phyloP scores from a whole-genome alignment of 2,329 filamentous ascomycete species.

The Fusarium sp. region DNA sequence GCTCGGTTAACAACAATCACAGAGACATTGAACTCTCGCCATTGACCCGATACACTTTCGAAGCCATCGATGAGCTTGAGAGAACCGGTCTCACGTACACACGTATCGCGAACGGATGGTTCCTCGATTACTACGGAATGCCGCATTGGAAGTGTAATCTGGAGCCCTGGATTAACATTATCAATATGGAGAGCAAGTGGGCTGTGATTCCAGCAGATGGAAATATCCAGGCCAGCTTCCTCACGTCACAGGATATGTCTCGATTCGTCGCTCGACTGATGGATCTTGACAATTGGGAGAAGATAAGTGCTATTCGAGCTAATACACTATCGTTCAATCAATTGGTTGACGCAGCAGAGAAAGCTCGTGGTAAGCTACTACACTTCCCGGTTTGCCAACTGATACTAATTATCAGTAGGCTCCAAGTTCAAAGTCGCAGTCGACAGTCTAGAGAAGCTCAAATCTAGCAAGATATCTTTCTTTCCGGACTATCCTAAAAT shows the following conservation, averaged over 20 bases:
- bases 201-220: slow-evolving; percentile 37
- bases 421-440: slow-evolving; percentile 28
- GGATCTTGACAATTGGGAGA: slow-evolving; percentile 29
- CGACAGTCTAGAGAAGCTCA: slow-evolving; percentile 43
- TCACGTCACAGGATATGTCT: slow-evolving; percentile 43
- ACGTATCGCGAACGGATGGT: slow-evolving; percentile 42
- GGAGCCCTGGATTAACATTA: slow-evolving; percentile 43
- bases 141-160: slow-evolving; percentile 40
- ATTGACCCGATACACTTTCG: slow-evolving; percentile 41
- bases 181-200: slow-evolving; percentile 46
- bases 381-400: accelerated
- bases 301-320: slow-evolving; percentile 23
- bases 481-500: slow-evolving; percentile 38
- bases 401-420: background rate
- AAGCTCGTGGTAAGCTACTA: slow-evolving; percentile 18
- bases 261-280: slow-evolving; percentile 36
- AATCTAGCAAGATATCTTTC: slow-evolving; percentile 46
- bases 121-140: slow-evolving; percentile 49
- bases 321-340: slow-evolving; percentile 33
- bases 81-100: slow-evolving; percentile 29
- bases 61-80: slow-evolving; percentile 37
- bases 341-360: slow-evolving; percentile 25
- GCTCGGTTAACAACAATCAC: accelerated
- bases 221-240: slow-evolving; percentile 28
- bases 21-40: slow-evolving; percentile 41